These are phyloP conservation scores for Clavispora asparagi DNA, from an alignment of 805 yeast species.

Conservation along the genomic window DNA sequence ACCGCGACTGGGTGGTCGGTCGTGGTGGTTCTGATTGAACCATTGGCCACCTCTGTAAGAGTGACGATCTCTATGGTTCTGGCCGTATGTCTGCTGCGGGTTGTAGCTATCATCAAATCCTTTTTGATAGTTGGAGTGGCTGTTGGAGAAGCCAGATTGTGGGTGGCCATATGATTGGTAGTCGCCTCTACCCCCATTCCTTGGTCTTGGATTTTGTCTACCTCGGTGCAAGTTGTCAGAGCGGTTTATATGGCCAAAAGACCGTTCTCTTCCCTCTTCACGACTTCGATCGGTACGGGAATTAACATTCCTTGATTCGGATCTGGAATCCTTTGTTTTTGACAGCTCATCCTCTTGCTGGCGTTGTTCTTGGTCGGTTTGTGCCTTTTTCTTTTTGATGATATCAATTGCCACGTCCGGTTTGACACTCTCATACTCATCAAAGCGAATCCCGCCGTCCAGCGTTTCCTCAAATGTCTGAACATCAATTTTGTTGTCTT, in stretches of 20 bases:
- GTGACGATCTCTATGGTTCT: neutral
- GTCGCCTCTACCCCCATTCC: neutral
- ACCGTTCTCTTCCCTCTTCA: neutral
- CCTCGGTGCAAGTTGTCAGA: neutral
- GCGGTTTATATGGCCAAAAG: neutral
- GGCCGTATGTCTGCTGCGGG: neutral
- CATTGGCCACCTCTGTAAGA: neutral
- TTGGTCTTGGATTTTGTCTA: neutral
- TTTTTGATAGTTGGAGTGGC: neutral
- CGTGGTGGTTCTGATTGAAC: neutral
- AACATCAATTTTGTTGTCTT: constrained; percentile 53
- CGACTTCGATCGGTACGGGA: neutral
- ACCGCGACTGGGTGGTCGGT: neutral
- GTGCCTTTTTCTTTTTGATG: constrained; percentile 38
- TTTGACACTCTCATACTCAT: constrained; percentile 72
- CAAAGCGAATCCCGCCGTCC: constrained; percentile 74
- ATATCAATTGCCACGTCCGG: constrained; percentile 61
- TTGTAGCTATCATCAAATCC: neutral
- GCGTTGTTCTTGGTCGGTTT: neutral
- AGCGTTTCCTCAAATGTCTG: constrained; percentile 66
- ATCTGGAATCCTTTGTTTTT: neutral
- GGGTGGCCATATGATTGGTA: neutral
- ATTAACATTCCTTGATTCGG: neutral
- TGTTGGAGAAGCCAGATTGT: neutral
- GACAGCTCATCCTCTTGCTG: neutral